These are phyloP conservation scores for Erodium maritimum DNA, from an alignment of 345 rosid species.

Conservation along the genomic window DNA sequence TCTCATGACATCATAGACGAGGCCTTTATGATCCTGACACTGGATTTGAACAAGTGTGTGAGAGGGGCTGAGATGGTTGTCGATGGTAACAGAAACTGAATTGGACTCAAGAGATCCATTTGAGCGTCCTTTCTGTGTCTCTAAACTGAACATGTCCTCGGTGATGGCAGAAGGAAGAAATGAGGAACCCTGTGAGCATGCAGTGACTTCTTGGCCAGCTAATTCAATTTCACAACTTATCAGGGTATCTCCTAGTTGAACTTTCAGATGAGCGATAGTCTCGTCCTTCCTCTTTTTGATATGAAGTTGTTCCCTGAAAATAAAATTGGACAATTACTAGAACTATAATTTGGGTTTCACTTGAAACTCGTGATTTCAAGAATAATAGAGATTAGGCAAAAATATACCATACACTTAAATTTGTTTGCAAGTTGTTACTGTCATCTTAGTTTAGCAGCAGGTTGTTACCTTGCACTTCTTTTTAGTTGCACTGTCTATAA, in stretches of 20 bases:
- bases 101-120: conserved; percentile 26
- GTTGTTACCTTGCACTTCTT: too few species aligned
- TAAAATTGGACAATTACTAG: background rate
- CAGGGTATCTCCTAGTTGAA: conserved; percentile 35
- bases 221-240: conserved; percentile 54
- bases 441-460: too few species aligned
- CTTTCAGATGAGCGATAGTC: conserved; percentile 25
- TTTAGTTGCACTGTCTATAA: too few species aligned
- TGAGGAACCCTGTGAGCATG: conserved; percentile 44
- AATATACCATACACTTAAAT: too few species aligned
- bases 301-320: conserved; percentile 41
- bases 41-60: conserved; percentile 46
- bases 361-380: too few species aligned
- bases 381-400: too few species aligned
- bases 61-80: conserved; percentile 47
- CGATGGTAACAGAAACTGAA: conserved; percentile 31
- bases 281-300: conserved; percentile 34
- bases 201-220: conserved; percentile 37
- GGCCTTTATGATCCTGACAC: conserved; percentile 68
- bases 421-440: too few species aligned
- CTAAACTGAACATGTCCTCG: conserved; percentile 38
- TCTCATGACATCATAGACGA: conserved; percentile 53
- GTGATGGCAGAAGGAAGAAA: conserved; percentile 48
- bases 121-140: conserved; percentile 22
- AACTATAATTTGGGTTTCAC: too few species aligned